Evolutionary conservation across 441 rosid genomes (phyloP).

Genomic region (Mallotus japonicus): DNA sequence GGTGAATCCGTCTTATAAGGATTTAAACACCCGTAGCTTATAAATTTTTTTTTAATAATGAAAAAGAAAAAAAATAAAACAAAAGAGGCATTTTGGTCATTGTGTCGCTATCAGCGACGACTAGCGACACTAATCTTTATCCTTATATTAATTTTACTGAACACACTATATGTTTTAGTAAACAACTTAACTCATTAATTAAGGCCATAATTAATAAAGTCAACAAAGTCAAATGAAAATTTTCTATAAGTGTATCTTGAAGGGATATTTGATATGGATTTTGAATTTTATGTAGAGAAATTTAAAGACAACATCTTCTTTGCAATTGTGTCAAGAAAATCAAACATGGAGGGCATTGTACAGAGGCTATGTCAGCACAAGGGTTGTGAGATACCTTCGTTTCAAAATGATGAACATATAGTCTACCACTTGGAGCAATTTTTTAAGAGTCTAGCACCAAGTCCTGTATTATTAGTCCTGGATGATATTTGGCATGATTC

Average conservation of each 20-base stretch:
- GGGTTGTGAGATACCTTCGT: constrained; percentile 18
- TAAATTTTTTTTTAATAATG: too few relatives aligned
- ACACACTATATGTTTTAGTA: too few relatives aligned
- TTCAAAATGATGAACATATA: constrained; percentile 47
- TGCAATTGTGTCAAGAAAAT: constrained; percentile 47
- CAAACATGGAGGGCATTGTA: constrained; percentile 35
- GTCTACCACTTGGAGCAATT: constrained; percentile 36
- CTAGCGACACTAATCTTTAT: too few relatives aligned
- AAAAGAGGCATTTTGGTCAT: too few relatives aligned
- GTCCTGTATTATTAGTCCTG: constrained; percentile 50
- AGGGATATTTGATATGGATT: neutral
- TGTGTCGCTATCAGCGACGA: too few relatives aligned
- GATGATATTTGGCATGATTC: constrained; percentile 72
- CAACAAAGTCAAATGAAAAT: too few relatives aligned
- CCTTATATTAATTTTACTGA: too few relatives aligned
- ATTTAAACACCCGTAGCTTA: too few relatives aligned
- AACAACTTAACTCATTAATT: too few relatives aligned
- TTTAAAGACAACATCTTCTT: constrained; percentile 59
- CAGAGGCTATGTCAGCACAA: constrained; percentile 39
- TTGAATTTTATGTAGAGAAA: constrained; percentile 36
- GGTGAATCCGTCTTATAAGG: too few relatives aligned
- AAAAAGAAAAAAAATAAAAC: too few relatives aligned
- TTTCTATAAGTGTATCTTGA: neutral
- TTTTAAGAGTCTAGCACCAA: constrained; percentile 21
- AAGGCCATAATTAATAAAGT: too few relatives aligned